Percentiles rank a stretch among this genome's conserved stretches.
These are phyloP conservation scores for Cystofilobasidium bisporidii DNA, from an alignment of 768 basidiomycete species.

Conservation along the genomic window DNA sequence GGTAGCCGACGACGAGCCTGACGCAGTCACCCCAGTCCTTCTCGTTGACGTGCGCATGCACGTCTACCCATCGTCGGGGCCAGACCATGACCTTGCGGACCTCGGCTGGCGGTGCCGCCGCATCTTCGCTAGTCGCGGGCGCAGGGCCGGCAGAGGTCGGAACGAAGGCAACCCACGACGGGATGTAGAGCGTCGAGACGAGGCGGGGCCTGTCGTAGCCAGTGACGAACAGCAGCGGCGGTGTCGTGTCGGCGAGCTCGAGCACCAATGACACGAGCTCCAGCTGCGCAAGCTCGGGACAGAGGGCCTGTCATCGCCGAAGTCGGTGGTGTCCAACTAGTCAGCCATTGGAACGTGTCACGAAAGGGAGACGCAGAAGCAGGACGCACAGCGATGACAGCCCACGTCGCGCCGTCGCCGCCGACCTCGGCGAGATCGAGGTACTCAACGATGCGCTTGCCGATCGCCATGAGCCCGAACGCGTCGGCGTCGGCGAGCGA, in stretches of 20 bases:
- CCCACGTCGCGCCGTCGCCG: slow-evolving; percentile 8
- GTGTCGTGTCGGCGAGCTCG: slow-evolving; percentile 1
- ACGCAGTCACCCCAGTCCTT: slow-evolving; percentile 5
- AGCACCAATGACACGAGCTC: not conserved
- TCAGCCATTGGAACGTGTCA: too few species aligned
- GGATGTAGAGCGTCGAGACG: not conserved
- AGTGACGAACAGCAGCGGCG: slow-evolving; percentile 20
- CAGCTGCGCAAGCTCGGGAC: not conserved
- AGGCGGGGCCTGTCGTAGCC: slow-evolving; percentile 25
- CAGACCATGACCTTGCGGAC: slow-evolving; percentile 6
- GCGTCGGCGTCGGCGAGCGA: slow-evolving; percentile 1
- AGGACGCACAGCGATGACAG: slow-evolving; percentile 1
- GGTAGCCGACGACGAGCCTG: slow-evolving; percentile 12
- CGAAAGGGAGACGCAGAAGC: not conserved
- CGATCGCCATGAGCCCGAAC: not conserved
- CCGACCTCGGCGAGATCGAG: slow-evolving; percentile 1
- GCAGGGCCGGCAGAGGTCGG: not conserved
- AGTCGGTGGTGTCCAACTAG: too few species aligned
- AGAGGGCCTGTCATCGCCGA: not conserved
- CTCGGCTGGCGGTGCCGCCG: not conserved
- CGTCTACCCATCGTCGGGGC: slow-evolving; percentile 18
- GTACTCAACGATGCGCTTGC: not conserved
- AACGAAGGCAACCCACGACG: slow-evolving; percentile 8
- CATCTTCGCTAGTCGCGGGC: not conserved
- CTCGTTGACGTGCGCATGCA: slow-evolving; percentile 9